Percentiles rank a stretch among this genome's conserved stretches.
These are phyloP conservation scores for Rubroboletus pulcherrimus DNA, from an alignment of 768 basidiomycete species.

Conservation along the genomic window DNA sequence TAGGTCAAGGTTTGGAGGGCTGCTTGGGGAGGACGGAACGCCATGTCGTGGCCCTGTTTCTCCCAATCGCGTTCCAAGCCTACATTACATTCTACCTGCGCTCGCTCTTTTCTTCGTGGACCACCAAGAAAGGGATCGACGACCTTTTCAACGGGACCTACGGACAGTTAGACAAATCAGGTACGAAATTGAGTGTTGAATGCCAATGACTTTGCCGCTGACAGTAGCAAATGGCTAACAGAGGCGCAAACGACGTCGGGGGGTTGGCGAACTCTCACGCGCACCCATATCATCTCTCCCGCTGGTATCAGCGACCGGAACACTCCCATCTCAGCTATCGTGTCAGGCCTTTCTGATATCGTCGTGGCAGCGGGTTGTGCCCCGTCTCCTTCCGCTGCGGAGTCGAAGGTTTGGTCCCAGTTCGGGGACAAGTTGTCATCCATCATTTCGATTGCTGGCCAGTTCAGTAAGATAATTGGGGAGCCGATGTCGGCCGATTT, in stretches of 20 bases:
- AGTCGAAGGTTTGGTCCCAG: not conserved
- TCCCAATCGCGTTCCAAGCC: conserved; percentile 11
- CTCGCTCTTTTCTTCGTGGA: conserved; percentile 12
- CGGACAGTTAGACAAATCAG: conserved; percentile 3
- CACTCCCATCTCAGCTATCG: not conserved
- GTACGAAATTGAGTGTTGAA: not conserved
- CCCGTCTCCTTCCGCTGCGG: not conserved
- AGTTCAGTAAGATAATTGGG: conserved; percentile 8
- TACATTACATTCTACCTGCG: not conserved
- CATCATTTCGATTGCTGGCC: not conserved
- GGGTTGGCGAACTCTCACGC: conserved; percentile 13
- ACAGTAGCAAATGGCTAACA: not conserved
- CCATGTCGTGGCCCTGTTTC: not conserved
- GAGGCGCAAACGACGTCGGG: conserved; percentile 10
- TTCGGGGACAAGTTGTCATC: conserved; percentile 1
- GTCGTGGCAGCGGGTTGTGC: conserved; percentile 8
- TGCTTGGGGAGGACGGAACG: not conserved
- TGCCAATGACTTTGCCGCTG: not conserved
- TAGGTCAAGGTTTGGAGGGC: not conserved
- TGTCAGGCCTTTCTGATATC: conserved; percentile 2
- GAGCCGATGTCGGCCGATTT: conserved; percentile 9
- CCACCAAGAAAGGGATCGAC: not conserved
- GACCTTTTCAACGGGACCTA: conserved; percentile 7
- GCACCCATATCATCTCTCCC: conserved; percentile 3
- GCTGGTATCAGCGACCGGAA: not conserved